Evolutionary conservation across 1,284 basidiomycete genomes (phyloP).

Genomic region (Ganoderma leucocontextum): DNA sequence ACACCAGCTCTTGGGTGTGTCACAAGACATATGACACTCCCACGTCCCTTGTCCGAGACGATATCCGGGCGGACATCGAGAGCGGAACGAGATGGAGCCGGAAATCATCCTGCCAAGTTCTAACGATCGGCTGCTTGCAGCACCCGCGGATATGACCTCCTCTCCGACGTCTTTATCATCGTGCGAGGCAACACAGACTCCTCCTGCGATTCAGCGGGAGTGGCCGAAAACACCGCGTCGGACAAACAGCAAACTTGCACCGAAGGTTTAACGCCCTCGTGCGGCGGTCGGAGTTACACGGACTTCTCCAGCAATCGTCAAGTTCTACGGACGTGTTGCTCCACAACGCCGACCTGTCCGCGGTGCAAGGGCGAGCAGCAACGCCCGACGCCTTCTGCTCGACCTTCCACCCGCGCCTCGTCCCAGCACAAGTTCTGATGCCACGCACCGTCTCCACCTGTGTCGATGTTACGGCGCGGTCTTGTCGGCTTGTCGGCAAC

Average conservation of each 20-base stretch:
- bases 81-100: background rate
- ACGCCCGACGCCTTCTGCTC: conserved; percentile 1
- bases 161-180: background rate
- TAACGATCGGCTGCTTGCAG: background rate
- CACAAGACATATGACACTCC: conserved; percentile 1
- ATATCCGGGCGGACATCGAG: background rate
- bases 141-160: background rate
- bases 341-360: conserved; percentile 9
- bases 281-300: background rate
- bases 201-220: background rate
- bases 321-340: background rate
- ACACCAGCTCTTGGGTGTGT: background rate
- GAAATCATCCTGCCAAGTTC: background rate
- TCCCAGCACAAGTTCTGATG: background rate
- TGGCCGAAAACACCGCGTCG: background rate
- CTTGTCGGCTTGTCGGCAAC: conserved; percentile 8
- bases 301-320: background rate
- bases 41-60: conserved; percentile 1
- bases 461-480: background rate
- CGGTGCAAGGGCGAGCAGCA: background rate
- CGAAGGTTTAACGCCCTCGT: background rate
- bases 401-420: conserved; percentile 1
- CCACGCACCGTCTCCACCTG: conserved; percentile 5
- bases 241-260: background rate
- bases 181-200: background rate